phyloP scores from a whole-genome alignment of 176 grass and related monocot genomes.

The Oryza longistaminata region DNA sequence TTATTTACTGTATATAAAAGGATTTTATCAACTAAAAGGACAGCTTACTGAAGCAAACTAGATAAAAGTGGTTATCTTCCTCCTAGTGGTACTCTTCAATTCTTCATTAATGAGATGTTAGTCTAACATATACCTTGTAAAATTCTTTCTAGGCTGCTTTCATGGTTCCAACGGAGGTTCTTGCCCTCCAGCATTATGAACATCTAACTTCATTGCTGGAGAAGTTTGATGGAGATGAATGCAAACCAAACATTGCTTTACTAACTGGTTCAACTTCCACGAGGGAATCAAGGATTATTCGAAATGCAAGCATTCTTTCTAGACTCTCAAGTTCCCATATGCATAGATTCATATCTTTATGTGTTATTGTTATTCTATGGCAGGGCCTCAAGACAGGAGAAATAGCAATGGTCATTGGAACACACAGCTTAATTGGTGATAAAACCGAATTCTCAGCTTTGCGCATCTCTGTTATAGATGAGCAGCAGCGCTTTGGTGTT shows the following conservation, averaged over 20 bases:
- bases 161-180: constrained; percentile 95
- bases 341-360: constrained; percentile 35
- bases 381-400: constrained; percentile 83
- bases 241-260: constrained; percentile 78
- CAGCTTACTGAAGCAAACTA: constrained; percentile 24
- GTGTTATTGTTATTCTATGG: constrained; percentile 29
- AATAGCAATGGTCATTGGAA: constrained; percentile 91
- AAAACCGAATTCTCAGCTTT: constrained; percentile 74
- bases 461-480: constrained; percentile 82
- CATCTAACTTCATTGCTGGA: constrained; percentile 76
- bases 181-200: constrained; percentile 85
- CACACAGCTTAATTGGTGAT: constrained; percentile 84
- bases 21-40: background rate
- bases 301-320: constrained; percentile 55
- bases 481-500: constrained; percentile 89
- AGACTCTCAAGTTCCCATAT: constrained; percentile 21
- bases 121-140: constrained; percentile 33
- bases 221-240: constrained; percentile 60
- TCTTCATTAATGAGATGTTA: constrained; percentile 27
- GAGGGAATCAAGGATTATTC: constrained; percentile 70
- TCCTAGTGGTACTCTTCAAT: constrained; percentile 15
- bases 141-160: constrained; percentile 75
- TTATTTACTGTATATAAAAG: constrained; percentile 35
- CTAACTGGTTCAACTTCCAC: constrained; percentile 86
- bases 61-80: constrained; percentile 10